Evolutionary conservation across 805 yeast species (phyloP), one percentile per base, ranked within the genome.

Genomic region (Martiniozyma abietophila): DNA sequence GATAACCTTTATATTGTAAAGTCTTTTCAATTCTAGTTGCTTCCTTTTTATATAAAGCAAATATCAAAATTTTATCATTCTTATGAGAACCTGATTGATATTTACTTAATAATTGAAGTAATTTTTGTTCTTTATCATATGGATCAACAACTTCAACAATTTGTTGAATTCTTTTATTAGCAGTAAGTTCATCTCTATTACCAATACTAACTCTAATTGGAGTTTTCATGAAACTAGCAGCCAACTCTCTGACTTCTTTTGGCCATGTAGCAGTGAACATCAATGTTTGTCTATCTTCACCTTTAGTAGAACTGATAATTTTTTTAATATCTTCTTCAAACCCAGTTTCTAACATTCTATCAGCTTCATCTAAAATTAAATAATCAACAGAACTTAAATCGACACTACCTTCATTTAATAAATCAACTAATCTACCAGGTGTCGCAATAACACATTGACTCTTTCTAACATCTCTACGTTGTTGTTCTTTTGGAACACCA

Each of bases 191-290:
- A 54, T 89, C 96, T 45, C 94, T 74, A 58, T 92, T 81, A 50
- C 98, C 98, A 53, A 92, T 81, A 27, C 92, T 77, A 27, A 92
- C 82, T 58, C 83, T 86, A 31, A 85, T 84, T n/a, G 96, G 94
- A 19, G 57, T 45, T 16, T 69, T 73, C 94, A 92, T 82, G 60
- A 80, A 92, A 6, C 80, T 71, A 14, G 76, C 54, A 7, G 98
- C 98, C 43, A 92, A 69, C 44, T 85, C 94, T 53, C 97, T 78
- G 23, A 92, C 97, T 62, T 89, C 95, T 49, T 82, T 83, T n/a
- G 99, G 99, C 98, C 98, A 92, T 1, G 99, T 92, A n/a, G 99
- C 99, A 8, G 98, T 89, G 62, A 92, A 92, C 97, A 92, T 92
- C 44, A 92, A 68, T 0, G 98, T 92, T 61, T 89, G 97, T 63